phyloP scores from a whole-genome alignment of 2,329 filamentous ascomycete genomes.

The Trichoderma guizhouense region DNA sequence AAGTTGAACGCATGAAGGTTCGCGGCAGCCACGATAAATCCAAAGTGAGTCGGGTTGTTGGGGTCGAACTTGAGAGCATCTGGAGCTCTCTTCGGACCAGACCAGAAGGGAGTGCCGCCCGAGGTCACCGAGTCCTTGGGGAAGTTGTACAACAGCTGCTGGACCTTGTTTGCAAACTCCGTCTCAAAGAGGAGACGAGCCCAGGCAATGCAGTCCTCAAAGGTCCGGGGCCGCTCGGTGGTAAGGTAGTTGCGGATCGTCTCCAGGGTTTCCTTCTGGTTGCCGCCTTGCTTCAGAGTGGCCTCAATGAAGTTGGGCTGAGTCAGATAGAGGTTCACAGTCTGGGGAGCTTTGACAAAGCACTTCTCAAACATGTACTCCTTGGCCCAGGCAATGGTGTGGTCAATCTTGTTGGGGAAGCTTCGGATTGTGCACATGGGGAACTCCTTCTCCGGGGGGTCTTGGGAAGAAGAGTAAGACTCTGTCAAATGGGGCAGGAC shows the following conservation, averaged over 20 bases:
- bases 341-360: constrained; percentile 90
- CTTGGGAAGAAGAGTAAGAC: constrained; percentile 92
- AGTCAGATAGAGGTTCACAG: constrained; percentile 88
- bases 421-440: constrained; percentile 97
- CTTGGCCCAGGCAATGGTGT: constrained; percentile 97
- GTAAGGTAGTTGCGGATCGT: constrained; percentile 87
- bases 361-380: constrained; percentile 86
- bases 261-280: constrained; percentile 90
- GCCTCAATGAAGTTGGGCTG: constrained; percentile 87
- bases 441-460: constrained; percentile 97
- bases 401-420: constrained; percentile 97
- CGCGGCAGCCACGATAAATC: constrained; percentile 82
- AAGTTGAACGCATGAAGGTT: constrained; percentile 98
- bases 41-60: constrained; percentile 79
- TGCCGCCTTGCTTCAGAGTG: constrained; percentile 87
- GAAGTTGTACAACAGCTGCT: constrained; percentile 94
- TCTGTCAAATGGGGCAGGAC: constrained; percentile 88
- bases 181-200: constrained; percentile 90
- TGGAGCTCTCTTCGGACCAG: constrained; percentile 93
- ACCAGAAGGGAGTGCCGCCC: constrained; percentile 92
- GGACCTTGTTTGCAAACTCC: constrained; percentile 94
- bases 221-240: constrained; percentile 83
- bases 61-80: constrained; percentile 86
- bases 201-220: constrained; percentile 97
- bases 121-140: constrained; percentile 90